These are phyloP conservation scores for Pichia phayaonensis DNA, from an alignment of 805 yeast species.

Conservation along the genomic window DNA sequence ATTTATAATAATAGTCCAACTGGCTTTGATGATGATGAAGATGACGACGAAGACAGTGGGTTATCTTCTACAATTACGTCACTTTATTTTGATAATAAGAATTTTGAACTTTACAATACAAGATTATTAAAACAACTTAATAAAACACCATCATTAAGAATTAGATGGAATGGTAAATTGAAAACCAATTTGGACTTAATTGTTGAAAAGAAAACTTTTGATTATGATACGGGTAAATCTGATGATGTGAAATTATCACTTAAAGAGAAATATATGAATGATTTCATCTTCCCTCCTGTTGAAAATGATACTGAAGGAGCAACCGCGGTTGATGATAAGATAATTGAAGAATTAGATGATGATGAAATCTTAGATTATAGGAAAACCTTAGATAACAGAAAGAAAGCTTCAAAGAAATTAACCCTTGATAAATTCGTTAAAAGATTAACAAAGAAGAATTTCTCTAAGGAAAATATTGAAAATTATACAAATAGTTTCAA, in stretches of 20 bases:
- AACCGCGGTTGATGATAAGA: constrained; percentile 6
- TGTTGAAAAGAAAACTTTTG: constrained; percentile 72
- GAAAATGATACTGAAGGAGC: not conserved
- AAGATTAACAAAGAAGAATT: constrained; percentile 58
- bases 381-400: constrained; percentile 18
- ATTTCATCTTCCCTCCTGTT: constrained; percentile 39
- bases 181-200: constrained; percentile 68
- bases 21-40: constrained; percentile 37
- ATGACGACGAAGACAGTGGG: constrained; percentile 40
- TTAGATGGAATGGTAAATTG: constrained; percentile 87
- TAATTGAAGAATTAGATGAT: constrained; percentile 19
- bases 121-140: constrained; percentile 60
- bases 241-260: constrained; percentile 57
- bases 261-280: constrained; percentile 76
- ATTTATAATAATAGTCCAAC: constrained; percentile 54
- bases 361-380: constrained; percentile 9
- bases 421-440: constrained; percentile 41
- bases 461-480: constrained; percentile 43
- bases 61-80: constrained; percentile 71
- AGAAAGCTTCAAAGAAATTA: constrained; percentile 14
- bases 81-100: constrained; percentile 76
- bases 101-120: constrained; percentile 79
- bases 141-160: constrained; percentile 65
- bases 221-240: constrained; percentile 38
- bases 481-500: constrained; percentile 48